Evolutionary conservation across 345 rosid species (phyloP).

Genomic region (Eucalyptus guilfoylei): DNA sequence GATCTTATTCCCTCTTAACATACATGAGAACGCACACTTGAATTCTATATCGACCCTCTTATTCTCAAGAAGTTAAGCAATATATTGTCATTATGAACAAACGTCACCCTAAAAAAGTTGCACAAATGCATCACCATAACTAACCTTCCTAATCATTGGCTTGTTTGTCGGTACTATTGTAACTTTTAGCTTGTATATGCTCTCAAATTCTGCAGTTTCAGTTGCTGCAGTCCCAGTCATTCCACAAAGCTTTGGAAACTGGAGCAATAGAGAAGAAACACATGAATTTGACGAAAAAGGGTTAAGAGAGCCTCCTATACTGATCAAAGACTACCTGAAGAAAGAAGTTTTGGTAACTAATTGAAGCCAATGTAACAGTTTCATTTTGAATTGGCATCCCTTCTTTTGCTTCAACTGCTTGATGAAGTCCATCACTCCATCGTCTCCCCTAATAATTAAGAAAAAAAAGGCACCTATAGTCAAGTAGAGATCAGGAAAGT

Average conservation of each 20-base stretch:
- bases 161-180: slow-evolving; percentile 96
- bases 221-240: slow-evolving; percentile 99
- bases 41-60: not conserved
- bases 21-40: not conserved
- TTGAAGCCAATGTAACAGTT: slow-evolving; percentile 92
- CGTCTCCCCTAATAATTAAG: slow-evolving; percentile 60
- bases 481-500: not conserved
- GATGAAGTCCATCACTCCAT: slow-evolving; percentile 99
- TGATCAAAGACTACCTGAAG: slow-evolving; percentile 59
- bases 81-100: not conserved
- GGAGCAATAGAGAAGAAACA: not conserved
- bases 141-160: slow-evolving; percentile 94
- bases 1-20: not conserved
- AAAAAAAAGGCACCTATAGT: not conserved
- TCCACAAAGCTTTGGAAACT: slow-evolving; percentile 98
- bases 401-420: slow-evolving; percentile 99
- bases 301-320: not conserved
- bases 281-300: not conserved
- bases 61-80: not conserved
- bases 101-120: not conserved
- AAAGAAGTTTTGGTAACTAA: slow-evolving; percentile 96
- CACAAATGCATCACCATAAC: not conserved
- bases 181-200: slow-evolving; percentile 95
- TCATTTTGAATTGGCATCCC: slow-evolving; percentile 94
- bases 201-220: slow-evolving; percentile 93